Base-by-base conservation (phyloP, 2,329 filamentous ascomycete genomes). In the Microsporum audouinii region DNA sequence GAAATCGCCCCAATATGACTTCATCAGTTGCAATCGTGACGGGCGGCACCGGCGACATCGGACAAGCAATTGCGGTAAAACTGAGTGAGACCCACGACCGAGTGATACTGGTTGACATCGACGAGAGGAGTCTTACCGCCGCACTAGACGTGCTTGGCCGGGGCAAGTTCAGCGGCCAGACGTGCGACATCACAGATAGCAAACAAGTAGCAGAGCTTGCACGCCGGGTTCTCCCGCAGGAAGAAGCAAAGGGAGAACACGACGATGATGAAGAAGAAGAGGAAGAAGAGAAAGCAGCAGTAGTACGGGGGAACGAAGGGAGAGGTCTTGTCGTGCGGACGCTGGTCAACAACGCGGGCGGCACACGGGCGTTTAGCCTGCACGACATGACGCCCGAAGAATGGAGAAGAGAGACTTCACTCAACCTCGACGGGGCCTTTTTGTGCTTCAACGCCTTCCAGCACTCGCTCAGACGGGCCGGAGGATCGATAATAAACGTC, bases 291-390 rank as follows among this genome's bases (percentile, higher is more conserved):
- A 23, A 10, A 14, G 38, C 38, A 14, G 38, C 10, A 14, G 10
- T 5, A n/a, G 5, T 43, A n/a, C 39, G 39, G 61, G 10, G 23
- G 56, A 23, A 23, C 1, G 17, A 23, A 23, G 17, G 17, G 17
- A 23, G 17, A 1, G 17, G 17, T 23, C 17, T 23, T 23, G 17
- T 23, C 17, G 17, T 68, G 12, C 56, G 63, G 51, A 69, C 68
- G 27, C 63, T 71, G 4, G 65, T 70, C 47, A 71, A 70, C 64
- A 69, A 69, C 47, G 68, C 69, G 12, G 69, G 69, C 14, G 68
- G 64, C 2, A 67, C 67, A 17, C 62, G 57, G 10, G 61, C 64
- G 14, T 65, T 60, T 27, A 67, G 68, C n/a, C 62, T 69, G 14
- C 66, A 67, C n/a, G 60, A 65, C 14, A 64, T 63, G 63, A 63